Conservation (phyloP, 2,329 filamentous ascomycete species). For the Akanthomyces lecanii region DNA sequence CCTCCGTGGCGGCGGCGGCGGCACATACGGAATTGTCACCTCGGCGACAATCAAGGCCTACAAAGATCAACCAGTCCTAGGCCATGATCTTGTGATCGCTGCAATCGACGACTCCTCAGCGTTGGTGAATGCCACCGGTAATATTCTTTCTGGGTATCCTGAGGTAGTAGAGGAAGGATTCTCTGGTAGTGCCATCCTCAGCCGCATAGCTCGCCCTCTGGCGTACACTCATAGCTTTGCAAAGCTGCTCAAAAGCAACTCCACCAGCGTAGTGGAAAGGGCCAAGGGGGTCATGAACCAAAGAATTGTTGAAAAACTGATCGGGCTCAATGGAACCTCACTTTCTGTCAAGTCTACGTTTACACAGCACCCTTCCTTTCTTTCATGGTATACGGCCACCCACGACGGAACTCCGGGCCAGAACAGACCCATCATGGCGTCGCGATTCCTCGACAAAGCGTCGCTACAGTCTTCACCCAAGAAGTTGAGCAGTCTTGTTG, state of each 20-base stretch:
- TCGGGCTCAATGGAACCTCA: neutral
- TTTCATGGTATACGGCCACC: neutral
- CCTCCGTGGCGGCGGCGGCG: conserved; percentile 37
- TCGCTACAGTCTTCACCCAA: neutral
- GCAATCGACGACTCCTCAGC: neutral
- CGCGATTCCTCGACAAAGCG: neutral
- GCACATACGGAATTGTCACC: conserved; percentile 39
- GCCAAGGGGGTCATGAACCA: neutral
- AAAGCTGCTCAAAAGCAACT: neutral
- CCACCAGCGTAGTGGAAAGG: neutral
- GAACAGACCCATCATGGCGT: neutral
- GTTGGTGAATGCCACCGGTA: neutral
- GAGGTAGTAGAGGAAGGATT: neutral
- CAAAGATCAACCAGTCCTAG: neutral
- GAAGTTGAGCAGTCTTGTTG: neutral
- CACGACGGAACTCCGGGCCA: neutral
- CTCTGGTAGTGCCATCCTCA: neutral
- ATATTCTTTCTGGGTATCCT: neutral
- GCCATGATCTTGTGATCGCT: neutral
- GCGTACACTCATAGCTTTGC: neutral
- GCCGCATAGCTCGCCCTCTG: neutral
- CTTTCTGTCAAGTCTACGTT: neutral
- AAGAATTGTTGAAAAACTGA: neutral
- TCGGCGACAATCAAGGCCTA: conserved; percentile 10
- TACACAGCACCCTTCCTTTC: neutral